Evolutionary conservation across 495 filamentous ascomycete species (phyloP), one percentile per base, ranked within the genome.

Genomic region (Penicillium alfredii): DNA sequence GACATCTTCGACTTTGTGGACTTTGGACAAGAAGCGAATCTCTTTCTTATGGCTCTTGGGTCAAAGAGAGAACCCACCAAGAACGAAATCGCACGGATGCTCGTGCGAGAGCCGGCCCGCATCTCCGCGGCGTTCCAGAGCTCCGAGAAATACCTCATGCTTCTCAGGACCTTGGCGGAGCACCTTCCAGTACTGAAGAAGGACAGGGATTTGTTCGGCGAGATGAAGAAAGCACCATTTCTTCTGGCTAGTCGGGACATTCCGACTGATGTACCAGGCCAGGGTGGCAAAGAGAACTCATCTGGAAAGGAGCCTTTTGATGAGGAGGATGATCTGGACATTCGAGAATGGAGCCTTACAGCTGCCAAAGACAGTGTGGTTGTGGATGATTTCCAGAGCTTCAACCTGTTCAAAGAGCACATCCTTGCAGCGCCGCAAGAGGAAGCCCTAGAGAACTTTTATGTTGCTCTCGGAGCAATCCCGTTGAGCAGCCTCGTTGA

Each of bases 1-100:
- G 86, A 92, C 17, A 88, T 99, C 11, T 94, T 97, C 45, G 88
- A 96, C 55, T 99, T 94, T 61, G 87, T 97, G 3, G 84, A 96
- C 56, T 96, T 95, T 61, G 88, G 88, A 3, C 57, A 72, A 33
- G 78, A 89, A 50, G 90, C 87, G 3, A 95, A 97, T 48, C 65
- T 81, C 0, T 97, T 99, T 51, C 67, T 99, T 4, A 69, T 88
- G 47, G 81, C 81, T 33, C 82, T 86, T 37, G 93, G 93, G 2
- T 88, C 88, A 3, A 96, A 90, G 54, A 74, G 77, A 34, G 90
- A 97, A 53, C 93, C 93, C 1, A 94, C 80, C 2, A 89, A 81
- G 36, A 53, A 68, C 8, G 92, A 99, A 57, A 71, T 99, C 50
- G 88, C 89, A 3, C 68, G 74, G 7, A 74, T 89, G 53, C 68